Conservation (phyloP, 192 early-diverging fungal genomes). For the Coemansia sp. region DNA sequence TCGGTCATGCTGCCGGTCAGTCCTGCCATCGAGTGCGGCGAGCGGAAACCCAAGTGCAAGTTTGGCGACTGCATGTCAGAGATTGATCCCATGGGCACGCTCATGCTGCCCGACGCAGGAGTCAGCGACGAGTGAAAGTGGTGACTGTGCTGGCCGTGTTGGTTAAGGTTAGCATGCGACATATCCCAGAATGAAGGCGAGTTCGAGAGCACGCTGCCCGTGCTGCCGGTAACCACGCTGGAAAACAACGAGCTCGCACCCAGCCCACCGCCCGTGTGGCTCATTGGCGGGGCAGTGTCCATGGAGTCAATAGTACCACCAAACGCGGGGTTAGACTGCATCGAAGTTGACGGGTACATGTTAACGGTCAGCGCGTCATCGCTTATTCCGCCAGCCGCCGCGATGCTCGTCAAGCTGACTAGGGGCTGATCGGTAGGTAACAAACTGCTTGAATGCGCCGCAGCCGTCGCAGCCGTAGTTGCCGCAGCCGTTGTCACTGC, state of each 20-base stretch:
- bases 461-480: background rate
- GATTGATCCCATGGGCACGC: slow-evolving; percentile 3
- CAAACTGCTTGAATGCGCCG: background rate
- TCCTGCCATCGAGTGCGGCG: background rate
- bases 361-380: slow-evolving; percentile 5
- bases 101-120: background rate
- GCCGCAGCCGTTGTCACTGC: background rate
- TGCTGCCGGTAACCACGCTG: background rate
- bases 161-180: background rate
- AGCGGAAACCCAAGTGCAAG: background rate
- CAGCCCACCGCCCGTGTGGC: background rate
- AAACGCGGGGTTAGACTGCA: background rate
- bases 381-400: background rate
- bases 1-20: slow-evolving; percentile 1
- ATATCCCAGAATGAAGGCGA: slow-evolving; percentile 37
- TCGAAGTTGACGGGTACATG: slow-evolving; percentile 8
- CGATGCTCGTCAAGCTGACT: slow-evolving; percentile 8
- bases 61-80: background rate
- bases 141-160: background rate
- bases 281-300: background rate
- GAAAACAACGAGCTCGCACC: background rate
- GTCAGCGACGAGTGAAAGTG: background rate
- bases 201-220: slow-evolving; percentile 2
- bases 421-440: slow-evolving; percentile 10
- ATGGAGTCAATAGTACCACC: background rate